Evolutionary conservation across 78 protist species (phyloP).

Genomic region (slime mould (Dictyostelium discoideum)): DNA sequence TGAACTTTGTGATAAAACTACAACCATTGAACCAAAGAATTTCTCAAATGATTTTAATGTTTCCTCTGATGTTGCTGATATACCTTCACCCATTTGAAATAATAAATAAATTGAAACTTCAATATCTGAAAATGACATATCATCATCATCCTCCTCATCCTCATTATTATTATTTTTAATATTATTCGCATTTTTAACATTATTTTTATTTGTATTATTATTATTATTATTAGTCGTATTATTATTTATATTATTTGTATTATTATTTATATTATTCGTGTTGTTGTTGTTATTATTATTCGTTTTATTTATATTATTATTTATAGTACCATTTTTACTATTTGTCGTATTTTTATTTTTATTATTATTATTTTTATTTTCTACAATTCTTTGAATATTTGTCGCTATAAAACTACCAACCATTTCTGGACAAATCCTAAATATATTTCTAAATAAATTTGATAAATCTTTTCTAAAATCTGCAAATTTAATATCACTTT

Average conservation of each 20-base stretch:
- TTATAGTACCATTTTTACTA: not conserved
- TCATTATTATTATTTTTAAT: not conserved
- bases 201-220: not conserved
- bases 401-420: slow-evolving; percentile 37
- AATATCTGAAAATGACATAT: slow-evolving; percentile 23
- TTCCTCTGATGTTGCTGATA: slow-evolving; percentile 48
- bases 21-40: slow-evolving; percentile 52
- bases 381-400: not conserved
- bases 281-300: not conserved
- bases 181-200: not conserved
- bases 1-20: not conserved
- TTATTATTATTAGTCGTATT: not conserved
- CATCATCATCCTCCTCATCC: not conserved
- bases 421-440: slow-evolving; percentile 77
- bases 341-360: not conserved
- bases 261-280: not conserved
- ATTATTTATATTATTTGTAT: not conserved
- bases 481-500: slow-evolving; percentile 37
- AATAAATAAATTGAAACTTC: slow-evolving; percentile 51
- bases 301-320: not conserved
- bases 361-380: not conserved
- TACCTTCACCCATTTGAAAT: slow-evolving; percentile 76
- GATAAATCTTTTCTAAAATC: slow-evolving; percentile 46
- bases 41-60: slow-evolving; percentile 35
- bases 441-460: slow-evolving; percentile 61